phyloP scores from a whole-genome alignment of 148 eudicot species.

The Polygonum aviculare region DNA sequence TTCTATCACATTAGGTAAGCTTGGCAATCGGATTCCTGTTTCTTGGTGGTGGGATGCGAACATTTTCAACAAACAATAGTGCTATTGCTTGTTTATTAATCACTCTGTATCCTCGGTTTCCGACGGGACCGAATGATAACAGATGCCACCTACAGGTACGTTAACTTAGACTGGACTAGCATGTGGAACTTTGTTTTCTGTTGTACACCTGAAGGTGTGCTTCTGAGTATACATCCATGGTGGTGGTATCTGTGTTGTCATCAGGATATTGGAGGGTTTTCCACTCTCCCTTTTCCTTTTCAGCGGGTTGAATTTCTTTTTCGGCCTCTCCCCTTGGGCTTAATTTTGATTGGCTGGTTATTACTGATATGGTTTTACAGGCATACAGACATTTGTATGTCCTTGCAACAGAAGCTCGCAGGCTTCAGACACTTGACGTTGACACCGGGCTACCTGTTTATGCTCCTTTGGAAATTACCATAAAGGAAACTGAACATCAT shows the following conservation, averaged over 20 bases:
- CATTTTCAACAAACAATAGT: conserved; percentile 80
- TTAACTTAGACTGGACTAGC: not conserved
- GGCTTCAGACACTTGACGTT: conserved; percentile 94
- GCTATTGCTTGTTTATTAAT: conserved; percentile 74
- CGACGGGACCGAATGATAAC: conserved; percentile 91
- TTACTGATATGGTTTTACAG: conserved; percentile 22
- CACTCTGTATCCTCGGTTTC: conserved; percentile 91
- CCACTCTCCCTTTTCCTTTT: not conserved
- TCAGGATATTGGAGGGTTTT: not conserved
- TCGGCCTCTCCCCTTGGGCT: not conserved
- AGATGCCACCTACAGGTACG: conserved; percentile 94
- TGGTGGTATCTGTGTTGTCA: not conserved
- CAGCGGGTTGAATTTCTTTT: not conserved
- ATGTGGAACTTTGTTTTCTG: not conserved
- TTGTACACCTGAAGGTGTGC: not conserved
- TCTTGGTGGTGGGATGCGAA: conserved; percentile 91
- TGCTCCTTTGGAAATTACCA: conserved; percentile 88
- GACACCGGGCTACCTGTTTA: conserved; percentile 92
- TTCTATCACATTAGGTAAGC: conserved; percentile 54
- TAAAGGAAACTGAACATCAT: conserved; percentile 72
- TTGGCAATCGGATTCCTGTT: conserved; percentile 85
- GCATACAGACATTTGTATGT: conserved; percentile 97
- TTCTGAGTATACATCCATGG: not conserved
- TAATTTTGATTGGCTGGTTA: not conserved
- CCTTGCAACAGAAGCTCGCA: conserved; percentile 95